Percentiles rank a stretch among this genome's conserved stretches.
Evolutionary conservation across 2,329 filamentous ascomycete genomes (phyloP).

Genomic region (Beauveria sp.): DNA sequence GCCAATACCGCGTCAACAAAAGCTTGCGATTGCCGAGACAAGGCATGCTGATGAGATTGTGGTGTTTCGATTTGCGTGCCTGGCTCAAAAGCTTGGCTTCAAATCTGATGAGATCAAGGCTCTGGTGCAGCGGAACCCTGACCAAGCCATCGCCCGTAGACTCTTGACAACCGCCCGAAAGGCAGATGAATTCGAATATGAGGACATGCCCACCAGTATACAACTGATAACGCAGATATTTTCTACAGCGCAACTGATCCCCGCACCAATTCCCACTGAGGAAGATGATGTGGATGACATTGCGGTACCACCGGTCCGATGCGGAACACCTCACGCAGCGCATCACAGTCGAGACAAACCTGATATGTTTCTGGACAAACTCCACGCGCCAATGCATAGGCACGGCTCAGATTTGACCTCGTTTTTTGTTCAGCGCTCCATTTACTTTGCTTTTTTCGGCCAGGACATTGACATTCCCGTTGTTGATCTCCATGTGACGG

Average conservation of each 20-base stretch:
- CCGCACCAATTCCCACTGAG: not conserved
- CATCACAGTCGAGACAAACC: not conserved
- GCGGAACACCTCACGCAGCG: not conserved
- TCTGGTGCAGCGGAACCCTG: conserved; percentile 2
- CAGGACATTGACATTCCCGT: not conserved
- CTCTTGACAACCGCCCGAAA: conserved; percentile 8
- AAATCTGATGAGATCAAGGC: conserved; percentile 11
- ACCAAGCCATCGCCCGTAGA: conserved; percentile 6
- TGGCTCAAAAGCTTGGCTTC: conserved; percentile 11
- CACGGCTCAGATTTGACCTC: not conserved
- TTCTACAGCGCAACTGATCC: not conserved
- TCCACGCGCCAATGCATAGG: not conserved
- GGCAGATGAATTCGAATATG: not conserved
- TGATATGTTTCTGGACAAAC: conserved; percentile 1
- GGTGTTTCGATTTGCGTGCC: conserved; percentile 9
- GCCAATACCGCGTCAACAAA: conserved; percentile 7
- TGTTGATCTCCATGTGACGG: not conserved
- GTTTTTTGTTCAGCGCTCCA: not conserved
- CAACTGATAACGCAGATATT: not conserved
- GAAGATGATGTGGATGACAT: not conserved
- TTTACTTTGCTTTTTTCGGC: conserved; percentile 3
- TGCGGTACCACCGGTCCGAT: not conserved
- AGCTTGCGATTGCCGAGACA: not conserved
- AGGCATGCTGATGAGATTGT: conserved; percentile 10
- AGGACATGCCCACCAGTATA: not conserved